Evolutionary conservation across 306 rosid genomes (phyloP), one percentile per base, ranked within the genome.

Genomic region (Rosa lucieae): DNA sequence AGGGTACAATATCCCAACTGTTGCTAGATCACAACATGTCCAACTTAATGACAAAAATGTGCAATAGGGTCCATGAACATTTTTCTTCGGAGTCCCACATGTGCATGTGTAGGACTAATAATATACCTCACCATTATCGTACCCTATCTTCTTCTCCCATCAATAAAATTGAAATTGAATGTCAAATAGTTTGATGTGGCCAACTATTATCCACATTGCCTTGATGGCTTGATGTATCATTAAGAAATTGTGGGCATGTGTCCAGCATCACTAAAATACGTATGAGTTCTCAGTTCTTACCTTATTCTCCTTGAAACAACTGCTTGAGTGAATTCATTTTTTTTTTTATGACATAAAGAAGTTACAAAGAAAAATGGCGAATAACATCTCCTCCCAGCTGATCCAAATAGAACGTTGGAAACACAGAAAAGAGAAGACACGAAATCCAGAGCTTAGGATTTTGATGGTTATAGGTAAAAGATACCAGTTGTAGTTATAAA

Each of bases 41-140:
- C 79, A 47, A 47, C 49, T 78, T 72, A 15, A 77, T 84, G 80
- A 84, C 82, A 80, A 77, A 84, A 61, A 77, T 77, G 78, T 81
- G 74, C 69, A 74, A 12, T 59, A 58, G 47, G 70, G 70, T 39
- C 21, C 67, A 6, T 67, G 12, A 5, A 8, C n/a, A 8, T 67
- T 4, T 3, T 39, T 59, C 46, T 5, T n/a, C 4, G 21, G 84
- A 70, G 74, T 49, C 68, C 76, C 79, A 77, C 79, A 59, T 72
- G 52, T 13, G 69, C 69, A 32, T 63, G 11, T 51, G 58, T 8
- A 42, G 21, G 23, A 53, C 70, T 65, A 72, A 82, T 77, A 55
- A 67, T 72, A 67, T 72, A 48, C 17, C 48, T 59, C 70, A 44
- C 46, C 21, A 8, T 61, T 56, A n/a, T 73, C 4, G 40, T 75